A percentile compares a stretch with the other conserved stretches of the same genome.
These are phyloP conservation scores for Zymoseptoria tritici DNA, from an alignment of 2,329 filamentous ascomycete species.

Conservation along the genomic window DNA sequence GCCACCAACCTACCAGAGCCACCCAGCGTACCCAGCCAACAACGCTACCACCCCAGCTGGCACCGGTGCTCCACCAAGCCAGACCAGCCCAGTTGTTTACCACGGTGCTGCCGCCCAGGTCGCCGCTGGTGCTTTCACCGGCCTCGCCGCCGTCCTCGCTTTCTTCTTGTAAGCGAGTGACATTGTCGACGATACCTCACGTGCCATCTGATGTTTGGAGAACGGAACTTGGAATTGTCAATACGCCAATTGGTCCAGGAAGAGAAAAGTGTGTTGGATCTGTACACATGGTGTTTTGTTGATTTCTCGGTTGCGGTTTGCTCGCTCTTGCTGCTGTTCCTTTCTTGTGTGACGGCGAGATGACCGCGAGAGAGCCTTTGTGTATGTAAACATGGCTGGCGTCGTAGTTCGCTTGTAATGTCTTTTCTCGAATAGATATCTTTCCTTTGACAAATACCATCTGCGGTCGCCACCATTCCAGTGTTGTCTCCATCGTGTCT, in stretches of 20 bases:
- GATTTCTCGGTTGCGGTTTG: neutral
- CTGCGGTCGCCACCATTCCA: neutral
- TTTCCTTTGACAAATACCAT: neutral
- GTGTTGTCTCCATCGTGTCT: neutral
- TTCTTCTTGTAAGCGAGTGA: neutral
- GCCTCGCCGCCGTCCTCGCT: neutral
- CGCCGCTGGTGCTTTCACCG: neutral
- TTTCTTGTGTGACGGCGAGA: neutral
- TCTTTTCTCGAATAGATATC: neutral
- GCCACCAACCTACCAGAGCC: neutral
- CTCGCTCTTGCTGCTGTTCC: neutral
- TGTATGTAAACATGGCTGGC: neutral
- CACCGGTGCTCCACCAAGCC: neutral
- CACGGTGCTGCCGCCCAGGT: neutral
- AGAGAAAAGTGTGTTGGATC: neutral
- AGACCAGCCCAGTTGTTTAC: neutral
- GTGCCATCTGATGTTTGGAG: neutral
- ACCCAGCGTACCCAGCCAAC: neutral
- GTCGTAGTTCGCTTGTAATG: neutral
- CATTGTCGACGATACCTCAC: neutral
- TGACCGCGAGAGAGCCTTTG: neutral
- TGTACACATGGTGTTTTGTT: neutral
- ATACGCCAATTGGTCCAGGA: neutral
- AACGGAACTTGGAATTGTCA: neutral
- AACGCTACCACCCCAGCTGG: neutral